Percentiles rank a stretch among this genome's conserved stretches.
phyloP scores from a whole-genome alignment of 305 asterid species.

The Solanum hybrid region DNA sequence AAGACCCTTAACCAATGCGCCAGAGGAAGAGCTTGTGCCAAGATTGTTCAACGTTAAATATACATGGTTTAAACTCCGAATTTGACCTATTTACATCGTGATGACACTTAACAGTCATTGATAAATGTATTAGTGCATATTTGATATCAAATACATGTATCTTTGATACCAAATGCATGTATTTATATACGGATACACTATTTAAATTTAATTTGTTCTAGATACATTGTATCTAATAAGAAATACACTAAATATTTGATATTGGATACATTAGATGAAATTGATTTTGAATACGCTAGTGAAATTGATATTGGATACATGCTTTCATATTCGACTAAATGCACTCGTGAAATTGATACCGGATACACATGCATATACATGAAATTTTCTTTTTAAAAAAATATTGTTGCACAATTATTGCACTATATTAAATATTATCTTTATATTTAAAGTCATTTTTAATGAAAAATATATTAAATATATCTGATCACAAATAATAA shows the following conservation, averaged over 20 bases:
- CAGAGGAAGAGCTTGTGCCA: no score
- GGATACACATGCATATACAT: background rate
- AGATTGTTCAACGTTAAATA: no score
- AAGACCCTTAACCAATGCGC: no score
- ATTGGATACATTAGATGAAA: background rate
- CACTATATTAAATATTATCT: background rate
- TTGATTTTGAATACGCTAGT: background rate
- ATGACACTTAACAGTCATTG: background rate
- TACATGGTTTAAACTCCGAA: no score
- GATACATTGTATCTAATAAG: background rate
- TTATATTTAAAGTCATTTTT: background rate
- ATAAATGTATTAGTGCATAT: background rate
- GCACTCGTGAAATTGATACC: background rate
- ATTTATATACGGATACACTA: fast-evolving
- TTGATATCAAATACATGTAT: background rate
- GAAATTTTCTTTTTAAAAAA: background rate
- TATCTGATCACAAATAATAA: background rate
- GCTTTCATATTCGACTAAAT: background rate
- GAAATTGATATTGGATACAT: background rate
- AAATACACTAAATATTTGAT: background rate
- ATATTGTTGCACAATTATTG: background rate
- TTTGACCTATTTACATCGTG: background rate
- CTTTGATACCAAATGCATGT: background rate
- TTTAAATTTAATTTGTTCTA: no score
- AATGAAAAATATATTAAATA: background rate